Conservation (phyloP, 1,139 yeast genomes). For the Debaryomyces subglobosus region DNA sequence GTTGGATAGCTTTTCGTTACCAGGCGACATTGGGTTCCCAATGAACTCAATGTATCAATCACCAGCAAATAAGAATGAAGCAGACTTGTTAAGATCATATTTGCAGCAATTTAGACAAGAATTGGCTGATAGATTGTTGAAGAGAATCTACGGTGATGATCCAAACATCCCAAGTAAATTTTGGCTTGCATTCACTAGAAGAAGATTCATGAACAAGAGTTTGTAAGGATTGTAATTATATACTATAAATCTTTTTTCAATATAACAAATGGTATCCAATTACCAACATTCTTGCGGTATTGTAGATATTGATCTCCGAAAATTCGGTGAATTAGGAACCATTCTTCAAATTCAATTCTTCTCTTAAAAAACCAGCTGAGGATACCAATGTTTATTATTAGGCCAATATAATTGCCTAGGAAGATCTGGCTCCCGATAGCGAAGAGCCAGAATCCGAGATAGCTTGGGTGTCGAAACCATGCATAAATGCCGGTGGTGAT, state of each 20-base stretch:
- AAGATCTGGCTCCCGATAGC: constrained; percentile 38
- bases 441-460: constrained; percentile 45
- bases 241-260: constrained; percentile 7
- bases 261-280: constrained; percentile 34
- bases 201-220: constrained; percentile 91
- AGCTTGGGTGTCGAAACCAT: constrained; percentile 43
- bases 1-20: constrained; percentile 84
- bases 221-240: constrained; percentile 28
- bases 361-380: constrained; percentile 33
- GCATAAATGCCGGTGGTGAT: constrained; percentile 38
- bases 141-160: constrained; percentile 67
- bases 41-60: constrained; percentile 80
- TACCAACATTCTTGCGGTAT: constrained; percentile 28
- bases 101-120: constrained; percentile 95
- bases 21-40: constrained; percentile 96
- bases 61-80: constrained; percentile 74
- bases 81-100: constrained; percentile 77
- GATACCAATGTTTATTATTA: constrained; percentile 21
- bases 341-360: constrained; percentile 43
- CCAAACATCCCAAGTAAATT: constrained; percentile 64
- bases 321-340: constrained; percentile 28
- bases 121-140: constrained; percentile 77
- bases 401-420: constrained; percentile 28
- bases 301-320: constrained; percentile 33
- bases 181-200: constrained; percentile 95